Conservation (phyloP, 1,284 basidiomycete species). For the Tilletiaria anomala region DNA sequence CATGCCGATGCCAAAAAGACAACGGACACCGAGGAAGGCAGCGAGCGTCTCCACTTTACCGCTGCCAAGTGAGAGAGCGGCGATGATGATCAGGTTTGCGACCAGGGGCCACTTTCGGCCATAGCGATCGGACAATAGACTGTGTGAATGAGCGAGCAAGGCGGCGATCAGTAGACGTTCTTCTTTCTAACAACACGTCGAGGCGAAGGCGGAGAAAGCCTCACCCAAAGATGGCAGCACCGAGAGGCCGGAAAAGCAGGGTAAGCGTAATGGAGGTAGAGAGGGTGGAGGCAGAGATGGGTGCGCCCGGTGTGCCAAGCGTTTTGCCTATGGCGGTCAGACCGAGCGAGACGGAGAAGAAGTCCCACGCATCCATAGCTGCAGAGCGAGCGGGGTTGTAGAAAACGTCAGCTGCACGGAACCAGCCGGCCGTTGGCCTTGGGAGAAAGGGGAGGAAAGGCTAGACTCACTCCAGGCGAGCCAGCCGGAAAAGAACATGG, state of each 20-base stretch:
- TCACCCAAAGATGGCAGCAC: conserved; percentile 65
- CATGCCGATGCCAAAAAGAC: conserved; percentile 53
- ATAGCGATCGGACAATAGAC: conserved; percentile 46
- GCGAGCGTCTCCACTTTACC: conserved; percentile 44
- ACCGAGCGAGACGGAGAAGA: conserved; percentile 33
- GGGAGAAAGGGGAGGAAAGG: too few relatives aligned
- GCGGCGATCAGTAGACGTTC: neutral
- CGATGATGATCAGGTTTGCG: conserved; percentile 46
- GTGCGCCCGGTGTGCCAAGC: too few relatives aligned
- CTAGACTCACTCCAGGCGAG: too few relatives aligned
- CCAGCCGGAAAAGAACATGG: conserved; percentile 25
- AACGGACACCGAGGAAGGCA: conserved; percentile 44
- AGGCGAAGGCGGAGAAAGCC: neutral
- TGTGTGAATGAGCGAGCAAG: neutral
- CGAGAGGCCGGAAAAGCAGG: conserved; percentile 66
- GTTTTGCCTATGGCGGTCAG: too few relatives aligned
- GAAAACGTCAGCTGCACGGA: too few relatives aligned
- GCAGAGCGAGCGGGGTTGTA: too few relatives aligned
- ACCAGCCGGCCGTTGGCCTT: too few relatives aligned
- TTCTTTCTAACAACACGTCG: neutral
- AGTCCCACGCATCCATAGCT: conserved; percentile 37
- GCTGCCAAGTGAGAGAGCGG: conserved; percentile 58
- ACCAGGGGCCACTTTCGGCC: conserved; percentile 88
- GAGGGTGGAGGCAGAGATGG: too few relatives aligned
- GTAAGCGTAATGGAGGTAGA: conserved; percentile 72